Conservation (phyloP, 2,329 filamentous ascomycete genomes). For the Aquanectria penicillioides region DNA sequence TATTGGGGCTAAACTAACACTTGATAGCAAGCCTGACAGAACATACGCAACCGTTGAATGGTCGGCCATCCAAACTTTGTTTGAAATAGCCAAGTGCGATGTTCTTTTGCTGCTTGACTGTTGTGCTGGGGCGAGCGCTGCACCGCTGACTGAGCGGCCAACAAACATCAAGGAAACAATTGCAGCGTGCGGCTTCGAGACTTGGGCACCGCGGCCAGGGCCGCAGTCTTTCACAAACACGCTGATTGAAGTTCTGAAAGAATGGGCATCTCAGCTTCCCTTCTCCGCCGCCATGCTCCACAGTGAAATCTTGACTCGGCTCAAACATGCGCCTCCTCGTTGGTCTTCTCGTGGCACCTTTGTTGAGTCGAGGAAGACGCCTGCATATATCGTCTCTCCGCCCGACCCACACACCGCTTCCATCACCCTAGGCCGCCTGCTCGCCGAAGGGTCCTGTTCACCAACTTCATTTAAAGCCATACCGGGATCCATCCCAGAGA, state of each 20-base stretch:
- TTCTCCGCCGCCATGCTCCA: slow-evolving; percentile 43
- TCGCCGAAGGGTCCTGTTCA: slow-evolving; percentile 33
- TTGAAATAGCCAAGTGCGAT: slow-evolving; percentile 41
- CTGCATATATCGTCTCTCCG: slow-evolving; percentile 40
- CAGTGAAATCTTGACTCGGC: slow-evolving; percentile 38
- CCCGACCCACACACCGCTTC: slow-evolving; percentile 39
- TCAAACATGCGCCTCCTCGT: slow-evolving; percentile 39
- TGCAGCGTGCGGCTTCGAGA: slow-evolving; percentile 41
- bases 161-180: slow-evolving; percentile 43
- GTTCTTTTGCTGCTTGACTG: slow-evolving; percentile 40
- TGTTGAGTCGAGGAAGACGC: slow-evolving; percentile 39
- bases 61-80: slow-evolving; percentile 41
- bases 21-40: slow-evolving; percentile 34
- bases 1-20: slow-evolving; percentile 10
- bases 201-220: slow-evolving; percentile 38
- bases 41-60: slow-evolving; percentile 40
- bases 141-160: slow-evolving; percentile 37
- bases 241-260: slow-evolving; percentile 39
- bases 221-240: slow-evolving; percentile 39
- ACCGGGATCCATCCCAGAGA: slow-evolving; percentile 30
- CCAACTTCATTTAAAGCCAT: slow-evolving; percentile 32
- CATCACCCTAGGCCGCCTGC: slow-evolving; percentile 36
- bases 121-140: slow-evolving; percentile 40
- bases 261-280: slow-evolving; percentile 38
- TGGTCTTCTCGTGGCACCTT: slow-evolving; percentile 34